A percentile compares a stretch with the other conserved stretches of the same genome.
phyloP scores from a whole-genome alignment of 1,284 basidiomycete species.

The Trametes polyzona region DNA sequence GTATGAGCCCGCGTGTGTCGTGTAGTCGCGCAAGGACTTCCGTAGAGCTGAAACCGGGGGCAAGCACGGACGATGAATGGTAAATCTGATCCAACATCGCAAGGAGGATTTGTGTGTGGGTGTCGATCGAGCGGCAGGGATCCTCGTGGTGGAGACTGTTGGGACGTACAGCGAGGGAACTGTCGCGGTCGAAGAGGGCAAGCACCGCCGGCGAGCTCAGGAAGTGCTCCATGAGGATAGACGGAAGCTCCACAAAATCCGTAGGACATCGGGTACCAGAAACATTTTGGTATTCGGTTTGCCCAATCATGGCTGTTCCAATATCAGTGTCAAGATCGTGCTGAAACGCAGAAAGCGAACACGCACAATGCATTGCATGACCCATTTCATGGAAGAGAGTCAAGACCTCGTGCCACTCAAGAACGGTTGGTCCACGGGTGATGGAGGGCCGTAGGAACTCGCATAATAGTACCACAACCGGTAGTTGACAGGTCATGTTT shows the following conservation, averaged over 20 bases:
- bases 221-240: slow-evolving; percentile 99
- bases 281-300: slow-evolving; percentile 97
- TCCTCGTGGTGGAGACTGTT: slow-evolving; percentile 66
- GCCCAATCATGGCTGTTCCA: slow-evolving; percentile 95
- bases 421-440: slow-evolving; percentile 67
- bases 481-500: slow-evolving; percentile 82
- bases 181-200: slow-evolving; percentile 68
- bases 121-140: slow-evolving; percentile 80
- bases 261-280: slow-evolving; percentile 98
- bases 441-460: slow-evolving; percentile 79
- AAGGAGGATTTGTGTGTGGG: slow-evolving; percentile 90
- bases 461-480: slow-evolving; percentile 90
- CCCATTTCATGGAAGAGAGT: slow-evolving; percentile 99
- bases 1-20: slow-evolving; percentile 76
- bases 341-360: slow-evolving; percentile 12
- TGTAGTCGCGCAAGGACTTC: slow-evolving; percentile 66
- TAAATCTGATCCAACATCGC: slow-evolving; percentile 90
- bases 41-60: slow-evolving; percentile 73
- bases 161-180: slow-evolving; percentile 45
- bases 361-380: slow-evolving; percentile 97
- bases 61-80: slow-evolving; percentile 71
- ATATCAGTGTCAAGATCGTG: not conserved
- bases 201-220: slow-evolving; percentile 85
- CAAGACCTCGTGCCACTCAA: slow-evolving; percentile 94
- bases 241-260: slow-evolving; percentile 97